Percentiles rank a stretch among this genome's conserved stretches.
These are phyloP conservation scores for Lepiota subincarnata DNA, from an alignment of 768 basidiomycete genomes.

Conservation along the genomic window DNA sequence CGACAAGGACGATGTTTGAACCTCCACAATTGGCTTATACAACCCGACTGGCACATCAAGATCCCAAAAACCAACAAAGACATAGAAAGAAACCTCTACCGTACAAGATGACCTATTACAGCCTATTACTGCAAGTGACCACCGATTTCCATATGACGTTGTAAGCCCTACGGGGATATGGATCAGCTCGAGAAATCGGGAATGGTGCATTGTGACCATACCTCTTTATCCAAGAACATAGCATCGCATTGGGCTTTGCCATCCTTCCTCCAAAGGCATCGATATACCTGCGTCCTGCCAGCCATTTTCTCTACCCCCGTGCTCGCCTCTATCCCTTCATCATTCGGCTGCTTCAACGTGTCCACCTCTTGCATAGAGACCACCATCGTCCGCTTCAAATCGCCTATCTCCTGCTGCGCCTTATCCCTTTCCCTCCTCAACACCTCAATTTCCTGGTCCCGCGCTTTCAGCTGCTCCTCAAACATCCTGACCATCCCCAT, in stretches of 20 bases:
- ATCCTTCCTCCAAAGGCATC: conserved; percentile 40
- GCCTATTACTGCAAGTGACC: not conserved
- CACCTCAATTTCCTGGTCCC: conserved; percentile 10
- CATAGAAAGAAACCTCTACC: not conserved
- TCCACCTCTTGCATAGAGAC: conserved; percentile 21
- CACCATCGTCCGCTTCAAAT: conserved; percentile 15
- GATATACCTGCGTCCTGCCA: conserved; percentile 32
- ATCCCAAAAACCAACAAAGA: not conserved
- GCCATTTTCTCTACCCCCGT: conserved; percentile 12
- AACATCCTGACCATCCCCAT: conserved; percentile 4
- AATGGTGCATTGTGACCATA: conserved; percentile 14
- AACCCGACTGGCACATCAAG: too few species aligned
- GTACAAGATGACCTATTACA: not conserved
- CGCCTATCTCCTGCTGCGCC: conserved; percentile 11
- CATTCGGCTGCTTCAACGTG: conserved; percentile 21
- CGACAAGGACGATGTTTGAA: conserved; percentile 13
- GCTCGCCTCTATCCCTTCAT: conserved; percentile 20
- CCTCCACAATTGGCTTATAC: not conserved
- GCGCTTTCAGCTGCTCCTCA: conserved; percentile 1
- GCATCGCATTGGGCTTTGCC: conserved; percentile 26
- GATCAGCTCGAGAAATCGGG: not conserved
- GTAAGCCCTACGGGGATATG: not conserved
- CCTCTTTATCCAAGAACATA: conserved; percentile 30
- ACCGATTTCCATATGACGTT: not conserved
- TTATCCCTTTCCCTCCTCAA: conserved; percentile 19